Evolutionary conservation across 257 asterid genomes (phyloP).

Genomic region (Solanum sejunctum): DNA sequence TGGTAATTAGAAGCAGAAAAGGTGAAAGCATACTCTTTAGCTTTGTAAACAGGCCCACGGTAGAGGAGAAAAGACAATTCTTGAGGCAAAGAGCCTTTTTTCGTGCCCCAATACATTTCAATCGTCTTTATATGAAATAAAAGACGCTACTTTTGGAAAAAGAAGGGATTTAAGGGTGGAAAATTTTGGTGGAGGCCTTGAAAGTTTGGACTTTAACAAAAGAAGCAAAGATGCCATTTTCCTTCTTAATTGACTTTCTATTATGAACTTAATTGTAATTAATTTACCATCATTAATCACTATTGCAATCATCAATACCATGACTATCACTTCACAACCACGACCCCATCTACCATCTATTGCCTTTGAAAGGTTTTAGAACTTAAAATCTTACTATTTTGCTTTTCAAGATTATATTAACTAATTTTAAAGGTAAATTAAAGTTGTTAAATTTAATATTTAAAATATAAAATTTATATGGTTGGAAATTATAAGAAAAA

Average conservation of each 20-base stretch:
- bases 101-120: background rate
- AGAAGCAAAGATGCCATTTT: background rate
- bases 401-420: too few relatives aligned
- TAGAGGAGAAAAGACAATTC: background rate
- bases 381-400: too few relatives aligned
- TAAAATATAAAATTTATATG: too few relatives aligned
- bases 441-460: too few relatives aligned
- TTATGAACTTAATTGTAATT: background rate
- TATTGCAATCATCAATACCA: too few relatives aligned
- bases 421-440: too few relatives aligned
- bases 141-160: background rate
- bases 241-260: background rate
- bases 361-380: background rate
- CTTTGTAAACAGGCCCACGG: background rate
- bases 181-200: background rate
- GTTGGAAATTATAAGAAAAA: too few relatives aligned
- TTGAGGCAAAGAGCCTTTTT: background rate
- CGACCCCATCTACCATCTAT: background rate
- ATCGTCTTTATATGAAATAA: background rate
- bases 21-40: background rate
- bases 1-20: background rate
- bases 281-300: background rate
- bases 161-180: background rate
- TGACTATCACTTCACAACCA: background rate
- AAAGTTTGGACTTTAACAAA: background rate